Base-by-base conservation (phyloP, 2,329 filamentous ascomycete species). In the Bipolaris oryzae region DNA sequence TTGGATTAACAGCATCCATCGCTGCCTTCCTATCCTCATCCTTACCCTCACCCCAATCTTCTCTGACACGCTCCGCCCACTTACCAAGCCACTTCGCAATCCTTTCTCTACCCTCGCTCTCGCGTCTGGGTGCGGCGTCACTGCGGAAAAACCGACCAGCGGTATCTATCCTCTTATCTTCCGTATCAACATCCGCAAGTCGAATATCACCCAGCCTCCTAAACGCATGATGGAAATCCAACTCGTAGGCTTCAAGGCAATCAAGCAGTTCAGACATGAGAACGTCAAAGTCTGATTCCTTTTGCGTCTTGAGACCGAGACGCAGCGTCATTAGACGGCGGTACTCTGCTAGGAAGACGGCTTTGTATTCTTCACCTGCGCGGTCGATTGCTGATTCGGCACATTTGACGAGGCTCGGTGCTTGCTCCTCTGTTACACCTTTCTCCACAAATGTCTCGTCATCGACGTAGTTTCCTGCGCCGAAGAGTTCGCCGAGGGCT, bases 221-320 rank as follows among this genome's bases (percentile, higher is more conserved):
- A 83, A 98, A 98, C 74, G 96, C 95, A 69, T 96, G 90, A 71
- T 96, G 91, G 76, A 97, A 99, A 74, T 99, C 95, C 2, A 99
- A 79, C 71, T 96, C 90, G 16, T 93, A 79, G 1, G 85, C 84
- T 73, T 96, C 90, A 77, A 99, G 82, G 0, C 86, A 87, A 72
- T 97, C 92, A 0, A 99, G 82, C 10, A 91, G 77, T 53, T 91
- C 87, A n/a, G 89, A 92, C 73, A 94, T 95, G 2, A 98, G 77
- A 0, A 84, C 78, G 20, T 96, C 84, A 67, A 97, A 96, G 74
- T 97, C 94, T 0, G 81, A 81, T 4, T 90, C 85, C 60, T 88
- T 87, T 66, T 84, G 82, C 0, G 80, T 84, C 68, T 86, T 87
- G 3, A 98, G 81, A 0, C 95, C 95, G 0, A 99, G 80, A 7